A percentile compares a stretch with the other conserved stretches of the same genome.
Evolutionary conservation across 2,329 filamentous ascomycete genomes (phyloP).

Genomic region (Xylariaceae sp.): DNA sequence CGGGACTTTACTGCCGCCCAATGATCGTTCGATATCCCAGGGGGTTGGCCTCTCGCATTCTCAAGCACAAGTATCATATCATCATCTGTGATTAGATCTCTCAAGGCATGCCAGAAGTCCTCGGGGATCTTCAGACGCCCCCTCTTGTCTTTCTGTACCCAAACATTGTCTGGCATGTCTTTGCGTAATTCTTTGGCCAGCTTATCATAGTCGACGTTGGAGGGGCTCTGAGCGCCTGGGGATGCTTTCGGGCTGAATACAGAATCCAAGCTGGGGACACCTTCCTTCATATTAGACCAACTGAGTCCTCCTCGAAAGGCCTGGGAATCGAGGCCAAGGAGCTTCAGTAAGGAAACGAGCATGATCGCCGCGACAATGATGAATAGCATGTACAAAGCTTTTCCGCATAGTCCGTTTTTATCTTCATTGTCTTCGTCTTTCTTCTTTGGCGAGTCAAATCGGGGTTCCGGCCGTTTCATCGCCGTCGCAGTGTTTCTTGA

Average conservation of each 20-base stretch:
- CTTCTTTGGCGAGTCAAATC: background rate
- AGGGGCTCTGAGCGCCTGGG: background rate
- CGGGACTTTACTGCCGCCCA: conserved; percentile 44
- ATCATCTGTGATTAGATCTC: conserved; percentile 49
- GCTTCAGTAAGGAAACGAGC: background rate
- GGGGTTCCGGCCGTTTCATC: background rate
- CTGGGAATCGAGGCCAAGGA: background rate
- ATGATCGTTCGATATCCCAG: conserved; percentile 42
- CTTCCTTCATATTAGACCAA: too few relatives aligned
- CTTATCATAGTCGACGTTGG: conserved; percentile 19
- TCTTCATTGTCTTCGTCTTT: background rate
- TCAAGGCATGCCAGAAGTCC: conserved; percentile 63
- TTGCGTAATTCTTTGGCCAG: conserved; percentile 36
- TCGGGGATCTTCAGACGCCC: conserved; percentile 53
- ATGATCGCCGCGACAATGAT: background rate
- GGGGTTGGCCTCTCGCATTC: conserved; percentile 34
- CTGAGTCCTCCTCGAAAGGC: too few relatives aligned
- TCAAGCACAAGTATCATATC: conserved; percentile 45
- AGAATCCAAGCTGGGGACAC: background rate
- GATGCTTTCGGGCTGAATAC: too few relatives aligned
- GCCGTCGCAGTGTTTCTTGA: background rate
- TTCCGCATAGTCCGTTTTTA: background rate
- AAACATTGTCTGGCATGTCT: conserved; percentile 54
- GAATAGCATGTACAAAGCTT: too few relatives aligned
- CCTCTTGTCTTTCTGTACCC: conserved; percentile 48